These are phyloP conservation scores for Annulohypoxylon truncatum DNA, from an alignment of 2,329 filamentous ascomycete species.

Conservation along the genomic window DNA sequence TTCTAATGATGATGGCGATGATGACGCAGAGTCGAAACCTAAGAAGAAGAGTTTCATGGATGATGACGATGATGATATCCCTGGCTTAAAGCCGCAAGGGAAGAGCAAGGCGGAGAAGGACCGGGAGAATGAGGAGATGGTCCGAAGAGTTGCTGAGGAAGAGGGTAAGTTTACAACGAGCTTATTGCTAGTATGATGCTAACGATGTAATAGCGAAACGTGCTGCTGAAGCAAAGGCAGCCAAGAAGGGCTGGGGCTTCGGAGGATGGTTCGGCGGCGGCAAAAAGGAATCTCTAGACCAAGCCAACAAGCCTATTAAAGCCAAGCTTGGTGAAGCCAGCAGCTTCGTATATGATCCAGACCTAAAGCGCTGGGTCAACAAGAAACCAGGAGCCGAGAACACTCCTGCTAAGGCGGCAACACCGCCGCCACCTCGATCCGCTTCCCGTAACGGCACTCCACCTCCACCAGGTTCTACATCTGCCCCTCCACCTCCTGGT, in stretches of 20 bases:
- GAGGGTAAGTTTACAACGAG: conserved; percentile 64
- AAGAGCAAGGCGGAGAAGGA: conserved; percentile 77
- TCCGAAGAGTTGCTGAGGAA: conserved; percentile 84
- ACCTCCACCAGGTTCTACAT: conserved; percentile 58
- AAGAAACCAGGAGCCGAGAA: conserved; percentile 83
- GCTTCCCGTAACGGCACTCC: conserved; percentile 64
- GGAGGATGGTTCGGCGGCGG: conserved; percentile 85
- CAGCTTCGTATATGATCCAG: conserved; percentile 92
- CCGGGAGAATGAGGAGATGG: conserved; percentile 84
- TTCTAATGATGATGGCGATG: conserved; percentile 59
- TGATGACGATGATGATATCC: conserved; percentile 79
- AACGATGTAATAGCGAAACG: conserved; percentile 65
- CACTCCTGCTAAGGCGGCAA: conserved; percentile 68
- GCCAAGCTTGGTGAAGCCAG: conserved; percentile 96
- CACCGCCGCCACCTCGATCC: conserved; percentile 82
- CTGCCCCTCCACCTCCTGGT: conserved; percentile 48
- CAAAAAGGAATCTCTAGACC: conserved; percentile 66
- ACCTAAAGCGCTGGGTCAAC: conserved; percentile 98
- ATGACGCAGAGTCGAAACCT: conserved; percentile 64
- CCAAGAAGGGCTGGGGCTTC: conserved; percentile 82
- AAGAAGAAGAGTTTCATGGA: conserved; percentile 86
- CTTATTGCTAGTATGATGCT: conserved; percentile 39
- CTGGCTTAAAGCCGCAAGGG: conserved; percentile 61
- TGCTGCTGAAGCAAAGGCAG: conserved; percentile 62
- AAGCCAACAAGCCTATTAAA: conserved; percentile 76